These are phyloP conservation scores for Stramenopiles sp. DNA, from an alignment of 352 stramenopile genomes.

Conservation along the genomic window DNA sequence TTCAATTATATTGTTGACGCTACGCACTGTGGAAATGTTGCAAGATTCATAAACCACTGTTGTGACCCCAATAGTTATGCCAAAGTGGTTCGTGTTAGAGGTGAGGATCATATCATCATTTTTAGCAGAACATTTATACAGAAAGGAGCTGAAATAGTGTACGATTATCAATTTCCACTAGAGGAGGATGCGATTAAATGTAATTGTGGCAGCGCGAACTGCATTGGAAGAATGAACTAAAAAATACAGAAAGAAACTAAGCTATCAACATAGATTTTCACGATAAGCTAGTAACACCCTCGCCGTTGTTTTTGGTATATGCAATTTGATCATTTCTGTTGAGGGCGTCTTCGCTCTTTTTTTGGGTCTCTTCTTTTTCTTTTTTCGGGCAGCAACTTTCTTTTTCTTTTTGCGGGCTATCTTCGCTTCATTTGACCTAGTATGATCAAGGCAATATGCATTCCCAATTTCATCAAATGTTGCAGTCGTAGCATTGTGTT, in stretches of 20 bases:
- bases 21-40: conserved; percentile 69
- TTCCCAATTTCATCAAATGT: too few relatives aligned
- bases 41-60: conserved; percentile 89
- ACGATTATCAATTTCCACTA: conserved; percentile 91
- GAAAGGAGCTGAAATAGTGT: conserved; percentile 75
- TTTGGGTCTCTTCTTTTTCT: not conserved
- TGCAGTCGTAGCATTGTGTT: too few relatives aligned
- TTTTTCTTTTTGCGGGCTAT: not conserved
- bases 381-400: not conserved
- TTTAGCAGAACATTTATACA: conserved; percentile 71
- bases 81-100: conserved; percentile 48
- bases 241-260: conserved; percentile 11
- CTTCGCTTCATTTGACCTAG: too few relatives aligned
- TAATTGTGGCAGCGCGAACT: conserved; percentile 74
- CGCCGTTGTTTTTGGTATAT: not conserved
- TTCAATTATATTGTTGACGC: conserved; percentile 79
- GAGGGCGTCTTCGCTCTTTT: not conserved
- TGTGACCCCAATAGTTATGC: conserved; percentile 76
- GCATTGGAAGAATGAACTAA: conserved; percentile 81
- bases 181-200: conserved; percentile 79
- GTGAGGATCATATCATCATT: conserved; percentile 86
- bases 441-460: too few relatives aligned
- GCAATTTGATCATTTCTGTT: not conserved
- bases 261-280: not conserved
- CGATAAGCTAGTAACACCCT: not conserved